phyloP scores from a whole-genome alignment of 176 grass and related monocot species.

The Ananas comosus region DNA sequence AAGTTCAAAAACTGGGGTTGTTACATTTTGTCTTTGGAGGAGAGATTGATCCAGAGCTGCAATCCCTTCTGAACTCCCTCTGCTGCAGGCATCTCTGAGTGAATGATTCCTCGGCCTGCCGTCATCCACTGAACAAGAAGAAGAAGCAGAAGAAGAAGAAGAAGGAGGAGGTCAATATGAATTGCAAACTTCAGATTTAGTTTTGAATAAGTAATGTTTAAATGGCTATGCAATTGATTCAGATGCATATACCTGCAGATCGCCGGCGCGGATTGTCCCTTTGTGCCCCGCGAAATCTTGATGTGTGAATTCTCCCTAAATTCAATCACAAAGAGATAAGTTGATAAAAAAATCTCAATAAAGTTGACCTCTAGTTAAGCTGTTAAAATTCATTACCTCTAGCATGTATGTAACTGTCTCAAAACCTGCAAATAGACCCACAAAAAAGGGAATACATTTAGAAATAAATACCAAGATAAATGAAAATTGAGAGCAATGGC shows the following conservation, averaged over 20 bases:
- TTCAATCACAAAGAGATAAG: constrained; percentile 3
- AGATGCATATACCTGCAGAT: constrained; percentile 46
- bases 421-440: constrained; percentile 33
- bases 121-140: constrained; percentile 99
- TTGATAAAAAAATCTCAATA: neutral
- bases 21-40: constrained; percentile 86
- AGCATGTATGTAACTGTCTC: constrained; percentile 94
- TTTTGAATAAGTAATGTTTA: neutral
- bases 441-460: neutral
- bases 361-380: neutral
- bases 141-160: no score
- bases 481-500: neutral
- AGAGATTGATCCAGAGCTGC: constrained; percentile 89
- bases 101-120: constrained; percentile 60
- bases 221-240: no score
- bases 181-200: neutral
- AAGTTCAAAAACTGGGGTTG: neutral
- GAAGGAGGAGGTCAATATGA: constrained; percentile 3
- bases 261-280: constrained; percentile 54
- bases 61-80: constrained; percentile 65
- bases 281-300: constrained; percentile 80
- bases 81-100: constrained; percentile 68
- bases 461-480: neutral
- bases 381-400: constrained; percentile 18
- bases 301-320: constrained; percentile 67